phyloP scores from a whole-genome alignment of 2,329 filamentous ascomycete species.

The Cladophialophora immunda region DNA sequence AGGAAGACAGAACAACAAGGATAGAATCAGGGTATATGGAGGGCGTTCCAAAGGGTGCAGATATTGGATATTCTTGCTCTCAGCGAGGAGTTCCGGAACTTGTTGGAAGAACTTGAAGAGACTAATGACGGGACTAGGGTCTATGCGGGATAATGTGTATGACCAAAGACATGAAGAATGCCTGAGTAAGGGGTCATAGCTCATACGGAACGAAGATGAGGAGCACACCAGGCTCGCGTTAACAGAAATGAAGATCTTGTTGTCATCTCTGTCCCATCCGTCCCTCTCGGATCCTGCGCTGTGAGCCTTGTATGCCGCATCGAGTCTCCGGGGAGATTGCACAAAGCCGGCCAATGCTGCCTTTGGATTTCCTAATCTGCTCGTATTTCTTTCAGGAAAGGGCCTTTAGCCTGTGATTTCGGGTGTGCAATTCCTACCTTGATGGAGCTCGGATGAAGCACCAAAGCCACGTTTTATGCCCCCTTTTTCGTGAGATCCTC shows the following conservation, averaged over 20 bases:
- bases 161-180: not conserved
- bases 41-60: not conserved
- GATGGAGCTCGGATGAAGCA: constrained; percentile 1
- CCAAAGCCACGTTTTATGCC: not conserved
- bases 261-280: not conserved
- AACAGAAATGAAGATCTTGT: not conserved
- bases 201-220: not conserved
- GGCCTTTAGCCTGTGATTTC: not conserved
- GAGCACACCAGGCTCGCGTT: not conserved
- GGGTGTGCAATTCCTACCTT: no score
- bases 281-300: not conserved
- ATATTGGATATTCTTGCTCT: not conserved
- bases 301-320: not conserved
- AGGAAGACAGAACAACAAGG: not conserved
- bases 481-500: not conserved
- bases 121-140: not conserved
- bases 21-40: not conserved
- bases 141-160: not conserved
- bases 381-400: not conserved
- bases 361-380: not conserved
- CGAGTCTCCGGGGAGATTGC: not conserved
- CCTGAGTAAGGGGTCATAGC: not conserved
- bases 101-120: not conserved
- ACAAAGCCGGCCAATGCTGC: not conserved
- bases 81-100: constrained; percentile 1